Base-by-base conservation (phyloP, 352 stramenopile genomes). In the Phytophthora palmivora region DNA sequence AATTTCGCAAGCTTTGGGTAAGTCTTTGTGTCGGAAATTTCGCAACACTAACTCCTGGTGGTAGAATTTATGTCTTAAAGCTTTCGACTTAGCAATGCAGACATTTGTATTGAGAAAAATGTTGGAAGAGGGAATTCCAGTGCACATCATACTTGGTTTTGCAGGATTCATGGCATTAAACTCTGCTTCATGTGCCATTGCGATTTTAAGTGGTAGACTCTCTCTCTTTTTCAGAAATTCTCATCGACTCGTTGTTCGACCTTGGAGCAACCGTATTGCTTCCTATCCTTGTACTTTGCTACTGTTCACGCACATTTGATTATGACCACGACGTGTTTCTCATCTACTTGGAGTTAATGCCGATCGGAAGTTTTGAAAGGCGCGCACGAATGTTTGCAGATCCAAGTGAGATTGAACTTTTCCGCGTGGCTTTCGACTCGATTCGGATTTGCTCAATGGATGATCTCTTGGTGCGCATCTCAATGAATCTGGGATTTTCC, bases 191-290 rank as follows among this genome's bases (percentile, higher is more conserved):
- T 65, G 39, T 37, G 66, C 45, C 4, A 2, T 46, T 30, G 24
- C 38, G 14, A 64, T 74, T 41, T 12, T 61, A 2, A 22, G 21
- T 12, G 38, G 21, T 8, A 28, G 38, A 7, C 37, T 52, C 21
- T 70, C 64, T 4, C n/a, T 59, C 64, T 0, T 47, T 78, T 8
- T 38, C 42, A 0, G 68, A 80, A 19, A 59, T 80, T 42, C 34
- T 76, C n/a, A 18, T 80, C 30, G 64, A 80, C 44, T 67, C 51
- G 7, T 11, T 72, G 34, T 78, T 82, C 36, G 72, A 80, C 30
- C 41, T 84, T n/a, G 8, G 66, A 1, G 50, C 72, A 1, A 63
- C 70, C 1, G 53, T 82, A 4, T n/a, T 69, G 0, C 58, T 74
- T 16, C 70, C 73, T 4, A 64, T 81, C 12, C 1, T 58, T 0